phyloP scores from a whole-genome alignment of 2,329 filamentous ascomycete species.

The Aureobasidium namibiae region DNA sequence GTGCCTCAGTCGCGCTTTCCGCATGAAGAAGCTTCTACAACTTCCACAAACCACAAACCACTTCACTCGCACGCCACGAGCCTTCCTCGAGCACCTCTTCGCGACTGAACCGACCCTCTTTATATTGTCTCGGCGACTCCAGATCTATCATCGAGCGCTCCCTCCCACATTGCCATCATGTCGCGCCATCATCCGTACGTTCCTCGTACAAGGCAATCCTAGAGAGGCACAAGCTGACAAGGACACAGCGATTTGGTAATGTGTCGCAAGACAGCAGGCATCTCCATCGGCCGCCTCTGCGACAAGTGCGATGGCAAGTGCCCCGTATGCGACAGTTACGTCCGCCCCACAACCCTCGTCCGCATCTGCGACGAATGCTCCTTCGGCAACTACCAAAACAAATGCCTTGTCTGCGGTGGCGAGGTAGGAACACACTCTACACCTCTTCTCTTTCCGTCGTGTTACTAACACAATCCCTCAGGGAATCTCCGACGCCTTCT shows the following conservation, averaged over 20 bases:
- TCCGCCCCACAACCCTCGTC: conserved; percentile 91
- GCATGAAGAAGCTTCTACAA: background rate
- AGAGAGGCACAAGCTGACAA: background rate
- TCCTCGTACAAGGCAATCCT: background rate
- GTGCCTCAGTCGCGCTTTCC: background rate
- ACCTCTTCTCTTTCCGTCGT: background rate
- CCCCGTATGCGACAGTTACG: conserved; percentile 97
- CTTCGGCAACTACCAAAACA: conserved; percentile 99
- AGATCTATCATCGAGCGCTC: background rate
- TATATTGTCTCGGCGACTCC: background rate
- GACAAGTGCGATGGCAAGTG: conserved; percentile 99
- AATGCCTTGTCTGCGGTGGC: conserved; percentile 96
- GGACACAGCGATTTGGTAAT: conserved; percentile 78
- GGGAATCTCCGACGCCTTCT: conserved; percentile 96
- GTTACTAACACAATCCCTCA: conserved; percentile 12
- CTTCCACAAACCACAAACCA: background rate
- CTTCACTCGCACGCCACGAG: background rate
- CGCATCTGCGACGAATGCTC: conserved; percentile 99
- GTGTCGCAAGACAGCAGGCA: conserved; percentile 98
- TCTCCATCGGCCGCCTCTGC: conserved; percentile 96
- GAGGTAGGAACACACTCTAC: conserved; percentile 39
- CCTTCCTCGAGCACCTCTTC: background rate
- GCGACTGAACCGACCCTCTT: background rate
- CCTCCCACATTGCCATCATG: conserved; percentile 44
- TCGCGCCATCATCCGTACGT: conserved; percentile 88